These are phyloP conservation scores for Magnolia kwangsiensis DNA, from an alignment of 164 flowering plant species.

Conservation along the genomic window DNA sequence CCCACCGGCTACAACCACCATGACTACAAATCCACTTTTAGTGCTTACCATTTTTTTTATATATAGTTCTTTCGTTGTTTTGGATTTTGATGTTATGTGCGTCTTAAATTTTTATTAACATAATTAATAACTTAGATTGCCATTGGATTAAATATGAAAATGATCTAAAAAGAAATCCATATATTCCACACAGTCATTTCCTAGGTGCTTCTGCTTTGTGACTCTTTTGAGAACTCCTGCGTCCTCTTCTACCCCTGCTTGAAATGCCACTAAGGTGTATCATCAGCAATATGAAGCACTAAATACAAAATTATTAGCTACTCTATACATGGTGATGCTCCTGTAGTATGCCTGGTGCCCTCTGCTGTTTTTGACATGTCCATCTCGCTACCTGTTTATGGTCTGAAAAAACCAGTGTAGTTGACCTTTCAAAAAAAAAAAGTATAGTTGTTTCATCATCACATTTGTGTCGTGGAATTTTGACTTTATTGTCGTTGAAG, in stretches of 20 bases:
- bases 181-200: not conserved
- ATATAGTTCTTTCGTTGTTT: not conserved
- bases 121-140: not conserved
- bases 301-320: not conserved
- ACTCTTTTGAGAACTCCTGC: not conserved
- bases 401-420: no score
- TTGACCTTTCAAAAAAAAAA: no score
- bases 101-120: no score
- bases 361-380: not conserved
- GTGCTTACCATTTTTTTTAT: not conserved
- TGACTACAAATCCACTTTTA: not conserved
- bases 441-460: no score
- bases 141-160: no score
- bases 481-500: no score
- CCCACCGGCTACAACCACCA: not conserved
- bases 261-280: not conserved
- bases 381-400: no score
- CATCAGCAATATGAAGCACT: no score
- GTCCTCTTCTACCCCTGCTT: not conserved
- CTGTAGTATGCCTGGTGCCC: not conserved
- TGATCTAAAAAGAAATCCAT: not conserved
- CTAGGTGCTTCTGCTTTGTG: not conserved
- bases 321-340: not conserved
- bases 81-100: not conserved
- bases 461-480: no score